Evolutionary conservation across 768 basidiomycete species (phyloP).

Genomic region (Termitomyces heimii): DNA sequence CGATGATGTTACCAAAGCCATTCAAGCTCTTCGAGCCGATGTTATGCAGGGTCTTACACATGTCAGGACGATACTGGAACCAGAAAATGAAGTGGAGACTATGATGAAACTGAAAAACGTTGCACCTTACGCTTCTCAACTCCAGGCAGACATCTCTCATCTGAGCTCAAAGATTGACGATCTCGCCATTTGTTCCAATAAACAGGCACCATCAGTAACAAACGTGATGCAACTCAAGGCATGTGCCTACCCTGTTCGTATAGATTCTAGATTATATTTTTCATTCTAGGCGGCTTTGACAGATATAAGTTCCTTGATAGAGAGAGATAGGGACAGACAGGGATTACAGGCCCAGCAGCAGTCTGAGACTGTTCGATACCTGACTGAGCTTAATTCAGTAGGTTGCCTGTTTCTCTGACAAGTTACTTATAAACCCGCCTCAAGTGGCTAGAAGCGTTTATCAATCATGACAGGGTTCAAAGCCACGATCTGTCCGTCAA

Average conservation of each 20-base stretch:
- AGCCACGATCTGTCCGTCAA: conserved; percentile 56
- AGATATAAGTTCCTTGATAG: conserved; percentile 42
- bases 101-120: conserved; percentile 8
- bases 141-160: conserved; percentile 1
- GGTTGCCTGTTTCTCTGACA: conserved; percentile 12
- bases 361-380: conserved; percentile 68
- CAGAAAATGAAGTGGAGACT: not conserved
- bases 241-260: not conserved
- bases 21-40: conserved; percentile 4
- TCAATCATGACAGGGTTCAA: conserved; percentile 69
- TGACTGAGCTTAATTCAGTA: conserved; percentile 72
- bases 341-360: conserved; percentile 55
- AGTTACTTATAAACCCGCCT: not conserved
- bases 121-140: not conserved
- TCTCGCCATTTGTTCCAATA: not conserved
- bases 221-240: not conserved
- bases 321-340: conserved; percentile 41
- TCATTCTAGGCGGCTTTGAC: conserved; percentile 20
- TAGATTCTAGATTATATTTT: not conserved
- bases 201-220: not conserved
- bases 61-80: not conserved
- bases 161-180: conserved; percentile 14
- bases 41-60: conserved; percentile 3
- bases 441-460: conserved; percentile 82
- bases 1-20: not conserved